Base-by-base conservation (phyloP, 2,329 filamentous ascomycete genomes). In the Aspergillus sp. region DNA sequence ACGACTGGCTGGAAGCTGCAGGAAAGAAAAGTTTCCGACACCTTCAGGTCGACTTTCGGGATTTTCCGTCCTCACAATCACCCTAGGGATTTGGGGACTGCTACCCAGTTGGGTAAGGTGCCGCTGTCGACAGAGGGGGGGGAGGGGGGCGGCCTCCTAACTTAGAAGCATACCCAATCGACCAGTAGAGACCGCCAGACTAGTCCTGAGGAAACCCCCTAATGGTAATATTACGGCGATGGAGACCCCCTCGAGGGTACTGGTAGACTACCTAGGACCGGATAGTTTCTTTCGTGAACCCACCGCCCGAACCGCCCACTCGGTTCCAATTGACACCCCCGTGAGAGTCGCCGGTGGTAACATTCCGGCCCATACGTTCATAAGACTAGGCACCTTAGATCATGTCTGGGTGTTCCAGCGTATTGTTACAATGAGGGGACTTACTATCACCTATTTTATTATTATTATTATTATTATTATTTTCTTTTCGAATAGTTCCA, bases 261-360 rank as follows among this genome's bases (percentile, higher is more conserved):
- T n/a, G 24, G 16, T 45, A 8, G 30, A 45, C 10, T 44, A 43
- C n/a, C n/a, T n/a, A n/a, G 40, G 20, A 16, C 20, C 40, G 38
- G 26, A 22, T 49, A 19, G 10, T 32, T 43, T 43, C 17, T 14
- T 16, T 19, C 4, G 38, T 20, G 17, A n/a, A 52, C 36, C 49
- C 47, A 50, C 53, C 53, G 56, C 49, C 46, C 54, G 53, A 54
- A 54, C 46, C 52, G 43, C 52, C 45, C 52, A 45, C 44, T 56
- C 40, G 54, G 46, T 52, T 40, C 35, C 26, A 38, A 17, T 36
- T 45, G 17, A 50, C 43, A 42, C 17, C 4, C 17, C 40, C 40
- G 10, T 30, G 26, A 30, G 26, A 22, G 22, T 4, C 20, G 22
- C 22, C 22, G 22, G 4, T 22, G 22, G 22, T 22, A 22, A 22